Evolutionary conservation across 2,329 filamentous ascomycete genomes (phyloP), one percentile per base, ranked within the genome.

Genomic region (Fusarium acutatum): DNA sequence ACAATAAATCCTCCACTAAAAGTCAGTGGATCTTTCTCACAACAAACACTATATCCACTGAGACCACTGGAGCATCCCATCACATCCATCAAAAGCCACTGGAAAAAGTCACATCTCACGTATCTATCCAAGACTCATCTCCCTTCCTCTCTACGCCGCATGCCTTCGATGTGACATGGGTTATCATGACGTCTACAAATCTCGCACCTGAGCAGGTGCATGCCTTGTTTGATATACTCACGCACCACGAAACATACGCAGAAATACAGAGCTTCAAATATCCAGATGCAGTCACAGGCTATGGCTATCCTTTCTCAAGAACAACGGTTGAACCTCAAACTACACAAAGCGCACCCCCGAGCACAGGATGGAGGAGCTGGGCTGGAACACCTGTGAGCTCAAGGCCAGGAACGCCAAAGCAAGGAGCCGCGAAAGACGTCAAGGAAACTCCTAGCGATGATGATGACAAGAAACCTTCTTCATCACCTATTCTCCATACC

Each of bases 261-360:
- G 93, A 96, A 81, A 93, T 94, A 69, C 88, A 92, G 78, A 87
- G 87, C 69, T 94, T 95, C 86, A 93, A 91, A 77, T 82, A 86
- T 41, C 88, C 92, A 0, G 83, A 86, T 5, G 88, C 90, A 34
- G 91, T 95, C 67, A 85, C 87, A 66, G 81, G 85, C 28, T 95
- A 94, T 83, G 93, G 93, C 20, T 90, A 88, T 71, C 93, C 93
- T 0, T 95, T 95, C 80, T 82, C 79, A 44, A 60, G 64, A 57
- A 64, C 60, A 37, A 78, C 69, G 32, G 71, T 72, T 54, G 54
- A 49, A 49, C 71, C 60, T 35, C 68, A 70, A 40, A 49, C 56
- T 52, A 34, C 54, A n/a, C 72, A 52, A 60, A 71, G 46, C 20
- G 69, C 46, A 37, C 46, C 61, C 13, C 50, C 71, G 17, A 75